Evolutionary conservation across 1,284 basidiomycete species (phyloP).

Genomic region (Xerocomus nothofagi): DNA sequence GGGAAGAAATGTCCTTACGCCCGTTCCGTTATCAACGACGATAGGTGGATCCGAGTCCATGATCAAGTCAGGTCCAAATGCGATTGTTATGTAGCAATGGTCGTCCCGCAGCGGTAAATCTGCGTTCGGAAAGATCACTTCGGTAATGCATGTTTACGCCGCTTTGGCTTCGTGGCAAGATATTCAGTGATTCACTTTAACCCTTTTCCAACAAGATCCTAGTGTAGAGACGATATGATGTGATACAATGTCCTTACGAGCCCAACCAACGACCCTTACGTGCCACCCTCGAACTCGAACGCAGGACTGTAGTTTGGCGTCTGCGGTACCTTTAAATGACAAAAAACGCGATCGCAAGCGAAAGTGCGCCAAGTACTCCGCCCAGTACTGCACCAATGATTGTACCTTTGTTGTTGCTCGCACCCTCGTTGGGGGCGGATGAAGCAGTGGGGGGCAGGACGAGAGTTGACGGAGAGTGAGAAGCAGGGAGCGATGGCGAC

Average conservation of each 20-base stretch:
- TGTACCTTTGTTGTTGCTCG: constrained; percentile 3
- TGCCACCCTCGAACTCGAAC: background rate
- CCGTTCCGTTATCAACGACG: constrained; percentile 97
- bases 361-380: constrained; percentile 12
- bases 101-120: background rate
- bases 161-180: constrained; percentile 13
- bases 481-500: constrained; percentile 40
- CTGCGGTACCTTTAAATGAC: constrained; percentile 8
- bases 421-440: background rate
- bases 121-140: background rate
- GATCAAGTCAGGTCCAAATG: background rate
- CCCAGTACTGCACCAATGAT: constrained; percentile 19
- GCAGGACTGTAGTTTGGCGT: background rate
- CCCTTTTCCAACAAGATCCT: background rate
- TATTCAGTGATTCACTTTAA: background rate
- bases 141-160: constrained; percentile 14
- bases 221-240: background rate
- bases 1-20: constrained; percentile 55
- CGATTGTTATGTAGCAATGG: background rate
- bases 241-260: background rate
- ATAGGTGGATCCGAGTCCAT: constrained; percentile 77
- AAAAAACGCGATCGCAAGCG: constrained; percentile 4
- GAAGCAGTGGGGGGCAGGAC: constrained; percentile 23
- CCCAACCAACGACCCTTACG: background rate
- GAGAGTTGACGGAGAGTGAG: constrained; percentile 38